Base-by-base conservation (phyloP, 805 yeast species). In the Jamesozyma rosinii region DNA sequence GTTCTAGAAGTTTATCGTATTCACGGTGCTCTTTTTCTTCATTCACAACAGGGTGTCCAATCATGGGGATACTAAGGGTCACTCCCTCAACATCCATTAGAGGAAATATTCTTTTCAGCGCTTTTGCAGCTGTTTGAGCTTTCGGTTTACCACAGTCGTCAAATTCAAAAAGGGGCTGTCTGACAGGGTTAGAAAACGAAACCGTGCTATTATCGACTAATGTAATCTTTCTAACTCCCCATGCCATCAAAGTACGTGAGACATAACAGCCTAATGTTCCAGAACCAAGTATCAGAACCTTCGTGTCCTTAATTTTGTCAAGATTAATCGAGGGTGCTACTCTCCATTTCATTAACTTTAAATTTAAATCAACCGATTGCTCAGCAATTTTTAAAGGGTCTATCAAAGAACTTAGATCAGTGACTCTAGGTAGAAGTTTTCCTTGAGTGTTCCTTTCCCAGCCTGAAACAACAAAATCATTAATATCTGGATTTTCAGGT, bases 221-320 rank as follows among this genome's bases (percentile, higher is more conserved):
- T 0, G 96, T 83, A 17, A 92, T 81, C 30, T 77, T 69, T 37
- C 86, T 67, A 0, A 89, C 89, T 3, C 98, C 98, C 98, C 98
- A 92, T 1, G 95, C 97, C 61, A 92, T 59, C 24, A 92, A 64
- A 0, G 84, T 82, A 43, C 99, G 70, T 0, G 94, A 75, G 5
- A 92, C 90, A 55, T 90, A 90, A 46, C 94, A 82, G 0, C 98
- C 99, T 6, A 94, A 69, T 2, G 99, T 92, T 5, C 99, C 99
- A 0, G 97, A 84, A 0, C 99, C 99, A n/a, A 92, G 70, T 14
- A 92, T 66, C 35, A 92, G 63, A 32, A 89, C 82, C 49, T 73
- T 81, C 10, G 81, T 74, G 15, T 63, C 46, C 49, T 76, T 74
- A 19, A 92, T 68, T 2, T 65, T 57, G 5, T 84, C 89, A 38